Base-by-base conservation (phyloP, 2,329 filamentous ascomycete species). In the Pseudocercospora fuligena region DNA sequence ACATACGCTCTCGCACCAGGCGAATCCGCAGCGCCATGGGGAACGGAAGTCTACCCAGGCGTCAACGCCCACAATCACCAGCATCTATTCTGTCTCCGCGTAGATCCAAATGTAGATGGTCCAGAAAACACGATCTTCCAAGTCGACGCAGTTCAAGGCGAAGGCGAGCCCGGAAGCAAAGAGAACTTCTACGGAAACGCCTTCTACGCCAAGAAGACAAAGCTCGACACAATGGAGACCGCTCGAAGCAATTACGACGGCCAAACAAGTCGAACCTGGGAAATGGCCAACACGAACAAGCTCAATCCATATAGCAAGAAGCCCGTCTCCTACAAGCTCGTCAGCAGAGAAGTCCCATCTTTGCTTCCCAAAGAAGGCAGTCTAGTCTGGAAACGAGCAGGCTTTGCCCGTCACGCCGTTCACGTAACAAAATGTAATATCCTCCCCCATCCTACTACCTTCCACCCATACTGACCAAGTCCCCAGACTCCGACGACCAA, bases 31-130 rank as follows among this genome's bases (percentile, higher is more conserved):
- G 84, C 91, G 31, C 92, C 92, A 66, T 97, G 92, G 92, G 94
- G 94, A 64, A 97, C 93, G 0, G 90, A 97, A 78, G 94, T 97
- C 8, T 95, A 94, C 75, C 92, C 92, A 0, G 90, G 92, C 47
- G 93, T 97, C 75, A 97, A 97, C 75, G 94, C 94, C 0, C 94
- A 97, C 82, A 97, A 97, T 82, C 94, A 97, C 79, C 93, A 97
- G 80, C 94, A 97, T 79, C 86, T 97, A 33, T 97, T 97, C 87
- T 97, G 93, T 77, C 83, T 97, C 51, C 92, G 94, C 49, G 83
- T 97, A 51, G 92, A 97, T 77, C 88, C 93, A 33, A 95, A 94
- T 75, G 87, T 97, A 63, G 94, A 97, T 76, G 94, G 94, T 0
- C 87, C 90, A 0, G 86, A 89, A 69, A 97, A 97, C 78, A 94